A percentile compares a stretch with the other conserved stretches of the same genome.
Conservation (phyloP, 2,329 filamentous ascomycete genomes). For the Fusarium sp. region DNA sequence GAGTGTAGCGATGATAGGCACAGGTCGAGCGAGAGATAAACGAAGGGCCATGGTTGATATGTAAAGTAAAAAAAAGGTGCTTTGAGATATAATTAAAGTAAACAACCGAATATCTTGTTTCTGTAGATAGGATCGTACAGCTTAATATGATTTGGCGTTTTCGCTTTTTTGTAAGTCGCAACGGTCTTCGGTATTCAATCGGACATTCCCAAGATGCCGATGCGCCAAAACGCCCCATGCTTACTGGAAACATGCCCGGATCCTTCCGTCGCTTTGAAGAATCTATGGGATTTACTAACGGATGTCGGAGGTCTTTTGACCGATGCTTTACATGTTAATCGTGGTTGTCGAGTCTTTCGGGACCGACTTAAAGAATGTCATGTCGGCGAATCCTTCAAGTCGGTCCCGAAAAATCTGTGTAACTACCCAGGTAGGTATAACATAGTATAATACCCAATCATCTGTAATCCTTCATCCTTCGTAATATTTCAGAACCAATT, state of each 20-base stretch:
- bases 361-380: not conserved
- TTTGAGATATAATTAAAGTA: rapidly evolving
- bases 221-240: slow-evolving; percentile 5
- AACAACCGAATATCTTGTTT: not conserved
- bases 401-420: too few relatives aligned
- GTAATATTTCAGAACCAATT: not conserved
- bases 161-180: not conserved
- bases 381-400: not conserved
- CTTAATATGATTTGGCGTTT: too few relatives aligned
- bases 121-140: not conserved
- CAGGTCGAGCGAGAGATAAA: slow-evolving; percentile 32
- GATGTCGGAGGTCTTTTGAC: not conserved
- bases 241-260: not conserved
- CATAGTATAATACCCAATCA: not conserved
- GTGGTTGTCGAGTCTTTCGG: not conserved
- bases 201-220: slow-evolving; percentile 27
- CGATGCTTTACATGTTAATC: not conserved
- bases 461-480: not conserved
- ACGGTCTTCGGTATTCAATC: slow-evolving; percentile 20
- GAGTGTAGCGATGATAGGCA: slow-evolving; percentile 42
- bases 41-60: slow-evolving; percentile 30
- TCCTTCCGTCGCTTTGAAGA: not conserved
- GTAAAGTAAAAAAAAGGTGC: not conserved
- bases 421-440: not conserved
- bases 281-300: not conserved